Evolutionary conservation across 495 filamentous ascomycete genomes (phyloP), one percentile per base, ranked within the genome.

Genomic region (Acidomyces sp.): DNA sequence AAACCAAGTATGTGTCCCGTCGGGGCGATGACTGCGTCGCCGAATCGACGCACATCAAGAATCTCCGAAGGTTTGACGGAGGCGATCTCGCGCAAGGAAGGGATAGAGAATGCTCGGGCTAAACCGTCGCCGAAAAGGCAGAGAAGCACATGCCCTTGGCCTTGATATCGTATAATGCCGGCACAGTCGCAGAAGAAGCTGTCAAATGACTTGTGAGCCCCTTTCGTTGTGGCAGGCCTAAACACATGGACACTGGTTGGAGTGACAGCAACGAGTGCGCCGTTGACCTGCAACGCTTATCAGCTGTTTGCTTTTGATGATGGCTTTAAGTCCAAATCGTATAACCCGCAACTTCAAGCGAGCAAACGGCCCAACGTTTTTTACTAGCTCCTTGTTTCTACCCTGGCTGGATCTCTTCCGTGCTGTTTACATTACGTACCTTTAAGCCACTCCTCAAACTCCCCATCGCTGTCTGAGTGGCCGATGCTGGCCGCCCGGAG

Each of bases 141-240:
- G 22, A 94, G 71, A 21, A 96, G 63, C 21, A 82, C 86, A 55
- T 78, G 75, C 10, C 81, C 82, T 24, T 75, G 69, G 9, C 77
- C 69, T 40, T 82, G 75, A 23, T 76, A 74, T 25, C 81, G 77
- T 7, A 79, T 72, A 6, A 95, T 74, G 16, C 67, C 62, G 6
- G 88, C 86, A 6, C 80, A 65, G 53, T 92, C 74, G 51, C 85
- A 93, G 18, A 86, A 57, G 41, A 73, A 75, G 47, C 83, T 74
- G 50, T 92, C 85, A 68, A 85, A 94, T 4, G 75, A 72, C 41
- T 87, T 93, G 40, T 85, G 78, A 0, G 87, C 86, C 22, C 92
- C 90, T 62, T 92, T 93, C 3, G 77, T 63, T 1, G 74, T 69
- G 1, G 86, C 75, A 1, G 90, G 90, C 51, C 79, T 83, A 68